phyloP scores from a whole-genome alignment of 257 asterid genomes.

The Pogostemon cablin region DNA sequence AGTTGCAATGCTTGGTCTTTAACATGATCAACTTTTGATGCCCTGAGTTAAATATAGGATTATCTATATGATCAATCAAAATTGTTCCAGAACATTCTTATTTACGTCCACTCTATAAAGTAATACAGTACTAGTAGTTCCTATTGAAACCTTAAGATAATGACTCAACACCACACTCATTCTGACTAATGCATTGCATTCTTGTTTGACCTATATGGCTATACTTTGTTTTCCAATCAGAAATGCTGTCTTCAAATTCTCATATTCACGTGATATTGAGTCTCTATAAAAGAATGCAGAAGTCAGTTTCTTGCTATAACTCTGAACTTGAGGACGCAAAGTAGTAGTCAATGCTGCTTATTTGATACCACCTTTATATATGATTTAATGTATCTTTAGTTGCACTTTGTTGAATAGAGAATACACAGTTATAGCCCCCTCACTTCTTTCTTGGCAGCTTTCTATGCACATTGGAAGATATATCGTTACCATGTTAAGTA shows the following conservation, averaged over 20 bases:
- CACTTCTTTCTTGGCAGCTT: slow-evolving; percentile 44
- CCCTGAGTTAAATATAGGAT: neutral
- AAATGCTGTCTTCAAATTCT: no score
- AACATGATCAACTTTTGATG: neutral
- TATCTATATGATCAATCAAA: neutral
- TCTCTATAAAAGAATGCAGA: no score
- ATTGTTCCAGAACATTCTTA: slow-evolving; percentile 6
- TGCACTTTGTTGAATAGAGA: neutral
- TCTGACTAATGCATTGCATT: no score
- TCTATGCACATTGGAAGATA: slow-evolving; percentile 86
- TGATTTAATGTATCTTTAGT: neutral
- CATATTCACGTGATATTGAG: no score
- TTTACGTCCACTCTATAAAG: neutral
- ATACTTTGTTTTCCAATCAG: no score
- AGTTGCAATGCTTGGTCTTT: neutral
- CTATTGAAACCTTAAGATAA: neutral
- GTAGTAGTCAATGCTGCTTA: neutral
- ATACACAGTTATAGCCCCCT: neutral
- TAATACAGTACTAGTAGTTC: neutral
- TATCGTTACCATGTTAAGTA: slow-evolving; percentile 84
- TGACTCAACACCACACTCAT: neutral
- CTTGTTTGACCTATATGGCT: no score
- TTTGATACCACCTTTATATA: neutral
- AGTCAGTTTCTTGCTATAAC: neutral
- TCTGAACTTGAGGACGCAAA: neutral